Conservation (phyloP, 169 alveolate genomes). For the Babesia ovata region DNA sequence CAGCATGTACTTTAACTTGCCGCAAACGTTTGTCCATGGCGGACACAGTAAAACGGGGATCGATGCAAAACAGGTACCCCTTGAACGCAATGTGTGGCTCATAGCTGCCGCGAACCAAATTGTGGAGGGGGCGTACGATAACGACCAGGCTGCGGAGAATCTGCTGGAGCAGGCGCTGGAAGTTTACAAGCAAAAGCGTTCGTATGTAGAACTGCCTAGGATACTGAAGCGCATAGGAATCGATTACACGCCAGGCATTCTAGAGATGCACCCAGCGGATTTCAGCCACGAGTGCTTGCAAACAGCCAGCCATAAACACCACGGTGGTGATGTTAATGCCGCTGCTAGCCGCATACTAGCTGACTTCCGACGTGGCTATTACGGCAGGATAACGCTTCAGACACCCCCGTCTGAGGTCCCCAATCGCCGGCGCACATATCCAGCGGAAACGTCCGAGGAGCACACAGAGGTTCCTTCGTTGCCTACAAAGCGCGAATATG, state of each 20-base stretch:
- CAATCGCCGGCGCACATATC: conserved; percentile 39
- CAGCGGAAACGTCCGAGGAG: not conserved
- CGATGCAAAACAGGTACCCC: conserved; percentile 8
- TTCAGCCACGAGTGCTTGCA: conserved; percentile 45
- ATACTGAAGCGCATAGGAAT: conserved; percentile 32
- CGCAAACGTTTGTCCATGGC: conserved; percentile 18
- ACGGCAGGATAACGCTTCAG: conserved; percentile 78
- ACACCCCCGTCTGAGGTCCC: conserved; percentile 66
- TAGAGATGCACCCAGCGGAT: conserved; percentile 33
- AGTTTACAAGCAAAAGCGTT: conserved; percentile 4
- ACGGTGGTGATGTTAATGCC: conserved; percentile 66
- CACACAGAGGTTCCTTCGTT: not conserved
- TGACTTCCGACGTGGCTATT: conserved; percentile 77
- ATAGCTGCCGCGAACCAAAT: conserved; percentile 60
- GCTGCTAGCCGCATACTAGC: conserved; percentile 79
- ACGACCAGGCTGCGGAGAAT: conserved; percentile 53
- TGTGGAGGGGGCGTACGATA: conserved; percentile 61
- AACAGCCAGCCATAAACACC: conserved; percentile 33
- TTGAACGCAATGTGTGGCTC: conserved; percentile 56
- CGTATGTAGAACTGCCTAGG: conserved; percentile 37
- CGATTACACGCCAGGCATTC: conserved; percentile 2
- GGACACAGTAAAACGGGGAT: conserved; percentile 45
- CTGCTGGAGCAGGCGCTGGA: conserved; percentile 43
- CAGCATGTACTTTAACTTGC: conserved; percentile 28
- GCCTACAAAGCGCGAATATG: not conserved